Conservation (phyloP, 441 rosid genomes). For the Omphalea diandra region DNA sequence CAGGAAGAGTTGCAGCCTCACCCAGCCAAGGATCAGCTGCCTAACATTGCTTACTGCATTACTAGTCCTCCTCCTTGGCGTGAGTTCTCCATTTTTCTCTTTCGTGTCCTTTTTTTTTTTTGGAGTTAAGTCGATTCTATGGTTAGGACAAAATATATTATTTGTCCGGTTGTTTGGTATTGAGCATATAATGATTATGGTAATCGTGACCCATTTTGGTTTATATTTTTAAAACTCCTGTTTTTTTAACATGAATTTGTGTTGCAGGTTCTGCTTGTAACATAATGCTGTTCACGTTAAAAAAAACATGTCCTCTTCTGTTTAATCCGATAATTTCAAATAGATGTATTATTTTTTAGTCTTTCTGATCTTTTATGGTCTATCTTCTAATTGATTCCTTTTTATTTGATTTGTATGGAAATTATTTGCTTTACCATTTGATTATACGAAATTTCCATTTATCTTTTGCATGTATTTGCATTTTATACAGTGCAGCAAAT, state of each 20-base stretch:
- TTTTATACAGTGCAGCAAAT: too few species aligned
- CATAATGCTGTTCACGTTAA: not conserved
- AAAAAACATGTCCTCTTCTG: not conserved
- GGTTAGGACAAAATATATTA: not conserved
- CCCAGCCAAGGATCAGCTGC: constrained; percentile 89
- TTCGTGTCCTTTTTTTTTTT: too few species aligned
- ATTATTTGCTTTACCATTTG: not conserved
- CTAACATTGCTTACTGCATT: constrained; percentile 77
- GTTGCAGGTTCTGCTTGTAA: not conserved
- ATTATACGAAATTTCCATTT: not conserved
- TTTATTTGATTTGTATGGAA: constrained; percentile 2
- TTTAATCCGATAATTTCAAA: not conserved
- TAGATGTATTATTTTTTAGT: not conserved
- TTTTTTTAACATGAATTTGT: not conserved
- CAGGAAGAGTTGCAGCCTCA: constrained; percentile 79
- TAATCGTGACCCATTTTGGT: constrained; percentile 18
- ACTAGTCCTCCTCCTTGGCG: constrained; percentile 99
- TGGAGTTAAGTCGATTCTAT: not conserved
- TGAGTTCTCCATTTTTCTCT: constrained; percentile 44
- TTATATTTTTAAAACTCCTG: not conserved
- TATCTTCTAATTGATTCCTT: not conserved
- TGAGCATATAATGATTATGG: not conserved
- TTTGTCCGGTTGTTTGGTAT: constrained; percentile 11
- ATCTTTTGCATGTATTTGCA: constrained; percentile 1
- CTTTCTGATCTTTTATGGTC: not conserved